Base-by-base conservation (phyloP, 2,329 filamentous ascomycete genomes). In the Decorospora gaudefroyi region DNA sequence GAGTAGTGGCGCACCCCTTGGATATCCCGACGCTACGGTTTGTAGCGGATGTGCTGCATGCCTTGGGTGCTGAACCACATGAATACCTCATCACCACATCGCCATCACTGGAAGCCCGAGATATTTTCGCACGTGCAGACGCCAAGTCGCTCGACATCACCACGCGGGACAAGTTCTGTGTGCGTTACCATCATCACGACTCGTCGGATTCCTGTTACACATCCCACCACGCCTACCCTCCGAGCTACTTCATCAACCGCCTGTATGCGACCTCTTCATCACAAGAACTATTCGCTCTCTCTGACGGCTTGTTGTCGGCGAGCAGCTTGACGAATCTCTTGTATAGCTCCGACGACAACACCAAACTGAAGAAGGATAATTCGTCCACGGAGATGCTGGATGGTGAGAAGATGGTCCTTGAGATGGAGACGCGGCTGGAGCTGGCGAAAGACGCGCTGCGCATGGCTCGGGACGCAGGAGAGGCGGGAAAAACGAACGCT, bases 331-430 rank as follows among this genome's bases (percentile, higher is more conserved):
- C 21, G 11, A 17, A 13, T 6, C 18, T 18, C 13, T 9, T 21
- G n/a, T 32, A 27, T 17, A 26, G 16, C 2, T 17, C 12, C 3
- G 23, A 22, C 5, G 11, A 23, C 7, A 2, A 12, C 3, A 23
- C 23, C 2, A 30, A 34, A 13, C 10, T 42, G 21, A 27, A 35
- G 8, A 10, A 23, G 2, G 34, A 18, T 3, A 43, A 37, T n/a
- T 40, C 38, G 5, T 21, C 38, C 7, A 8, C 15, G 1, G 22
- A 36, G 7, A 50, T 43, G 30, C n/a, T 43, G 18, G 25, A 40
- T 4, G 26, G 21, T 5, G 47, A 50, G 30, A 47, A 50, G 26
- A 31, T 42, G 33, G 25, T 42, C 4, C 17, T 38, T 10, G 42
- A 35, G 15, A 46, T 42, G 33, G 37, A 50, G 22, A 28, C 18